Evolutionary conservation across 2,329 filamentous ascomycete species (phyloP), one percentile per base, ranked within the genome.

Genomic region (Cryoendolithus antarcticus): DNA sequence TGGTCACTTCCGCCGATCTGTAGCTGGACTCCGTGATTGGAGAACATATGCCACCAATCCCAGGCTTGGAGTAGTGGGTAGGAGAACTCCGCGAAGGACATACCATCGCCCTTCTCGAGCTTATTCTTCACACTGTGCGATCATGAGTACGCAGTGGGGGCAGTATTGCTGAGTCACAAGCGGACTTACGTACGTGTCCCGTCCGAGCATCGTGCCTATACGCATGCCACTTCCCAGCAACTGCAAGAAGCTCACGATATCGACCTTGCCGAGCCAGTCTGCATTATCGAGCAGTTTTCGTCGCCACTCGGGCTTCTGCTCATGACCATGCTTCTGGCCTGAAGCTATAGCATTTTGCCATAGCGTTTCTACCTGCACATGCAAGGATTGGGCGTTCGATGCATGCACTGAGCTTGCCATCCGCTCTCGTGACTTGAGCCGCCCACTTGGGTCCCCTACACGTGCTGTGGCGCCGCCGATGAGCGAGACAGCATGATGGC

Each of bases 1-100:
- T 98, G 91, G 57, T 98, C 91, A 5, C 86, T 86, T 30, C 91
- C 91, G 42, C 91, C 91, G 38, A 98, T 84, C 62, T 98, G 86
- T 57, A 96, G 74, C 55, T 88, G 80, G 7, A 86, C 70, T 35
- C 72, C 70, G 37, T 70, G 72, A 15, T 71, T 69, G 34, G 74
- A 71, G 62, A 83, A 93, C 64, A 96, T 72, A 50, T 83, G 72
- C 84, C 85, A 96, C 75, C 88, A 98, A 59, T 98, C 91, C 82
- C 88, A 96, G 13, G 82, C 86, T 59, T 98, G 91, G 52, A 96
- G 75, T 10, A 98, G 64, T 1, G 93, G 91, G 55, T 98, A 98
- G 32, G 78, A 74, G 60, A 98, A 94, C 58, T 98, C 91, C 29
- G 85, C 80, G 52, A 93, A 82, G 0, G 88, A 93, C 81, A 98